phyloP scores from a whole-genome alignment of 345 rosid genomes.

The Eucalyptus erythrocorys region DNA sequence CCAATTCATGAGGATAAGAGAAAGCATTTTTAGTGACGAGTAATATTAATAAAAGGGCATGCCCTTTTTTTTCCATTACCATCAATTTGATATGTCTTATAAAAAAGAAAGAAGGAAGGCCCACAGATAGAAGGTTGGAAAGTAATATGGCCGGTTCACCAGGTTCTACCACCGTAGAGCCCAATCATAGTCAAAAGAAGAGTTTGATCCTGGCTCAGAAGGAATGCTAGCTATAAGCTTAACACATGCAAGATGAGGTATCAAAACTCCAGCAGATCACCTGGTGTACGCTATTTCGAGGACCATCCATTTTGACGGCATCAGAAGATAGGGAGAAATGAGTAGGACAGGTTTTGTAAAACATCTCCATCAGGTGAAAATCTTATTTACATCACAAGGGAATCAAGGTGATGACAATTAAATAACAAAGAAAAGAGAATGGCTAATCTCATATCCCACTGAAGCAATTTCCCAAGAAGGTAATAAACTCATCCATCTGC shows the following conservation, averaged over 20 bases:
- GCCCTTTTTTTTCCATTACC: too few relatives aligned
- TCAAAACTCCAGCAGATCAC: not conserved
- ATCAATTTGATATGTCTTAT: too few relatives aligned
- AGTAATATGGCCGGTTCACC: too few relatives aligned
- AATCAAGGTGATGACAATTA: not conserved
- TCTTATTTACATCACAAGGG: not conserved
- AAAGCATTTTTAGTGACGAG: too few relatives aligned
- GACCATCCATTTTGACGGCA: not conserved
- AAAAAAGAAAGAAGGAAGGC: too few relatives aligned
- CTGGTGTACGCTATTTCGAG: not conserved
- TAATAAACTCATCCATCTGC: not conserved
- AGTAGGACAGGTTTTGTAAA: not conserved
- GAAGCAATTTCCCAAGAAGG: not conserved
- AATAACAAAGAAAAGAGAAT: not conserved
- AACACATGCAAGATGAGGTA: not conserved
- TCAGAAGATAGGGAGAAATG: not conserved
- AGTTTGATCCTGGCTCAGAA: too few relatives aligned
- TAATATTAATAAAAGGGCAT: too few relatives aligned
- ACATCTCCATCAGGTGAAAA: not conserved
- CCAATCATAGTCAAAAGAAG: too few relatives aligned
- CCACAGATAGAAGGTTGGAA: too few relatives aligned
- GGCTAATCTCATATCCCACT: not conserved
- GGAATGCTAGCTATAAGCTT: too few relatives aligned
- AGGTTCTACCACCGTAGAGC: too few relatives aligned
- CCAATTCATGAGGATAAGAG: too few relatives aligned